Evolutionary conservation across 73 alveolate species (phyloP), one percentile per base, ranked within the genome.

Genomic region (Halteria grandinella): DNA sequence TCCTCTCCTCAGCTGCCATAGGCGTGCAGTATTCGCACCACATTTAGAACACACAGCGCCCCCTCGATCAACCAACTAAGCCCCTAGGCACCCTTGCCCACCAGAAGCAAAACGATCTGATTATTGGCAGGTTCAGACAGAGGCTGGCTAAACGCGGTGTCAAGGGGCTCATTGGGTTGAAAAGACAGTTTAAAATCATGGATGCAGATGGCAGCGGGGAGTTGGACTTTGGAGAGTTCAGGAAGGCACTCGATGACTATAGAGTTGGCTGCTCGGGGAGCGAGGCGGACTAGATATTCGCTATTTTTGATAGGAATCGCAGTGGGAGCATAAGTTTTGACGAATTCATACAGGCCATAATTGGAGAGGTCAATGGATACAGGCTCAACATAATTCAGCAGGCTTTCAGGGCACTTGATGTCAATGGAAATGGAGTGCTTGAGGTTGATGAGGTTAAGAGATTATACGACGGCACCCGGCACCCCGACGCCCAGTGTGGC

Each of bases 401-500:
- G 63, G 95, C 87, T 17, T 91, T 86, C 74, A 55, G 72, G 55
- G 52, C 54, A 34, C 55, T 91, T 49, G 92, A 91, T 63, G 78
- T 32, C 23, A 85, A 76, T 72, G 79, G 80, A 50, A 89, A 74
- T 78, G 96, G 92, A 0, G 58, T 51, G 28, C 63, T 88, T 52
- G 97, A 87, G 45, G 49, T 86, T 62, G 91, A 78, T 37, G 91
- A 87, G 48, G 82, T 91, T 18, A 48, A 63, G 47, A 32, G 21
- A 24, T 36, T 51, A 24, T 87, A 53, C 55, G 83, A 81, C 27
- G 85, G 91, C 0, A 24, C 75, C 15, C 72, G 91, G 53, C 97
- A 93, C 75, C 96, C 98, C 10, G 98, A 91, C 40, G 97, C 83
- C 20, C 47, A 57, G 69, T 34, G 73, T 25, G 96, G 95, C 47